phyloP scores from a whole-genome alignment of 2,329 filamentous ascomycete species.

The Aspergillus sp. region DNA sequence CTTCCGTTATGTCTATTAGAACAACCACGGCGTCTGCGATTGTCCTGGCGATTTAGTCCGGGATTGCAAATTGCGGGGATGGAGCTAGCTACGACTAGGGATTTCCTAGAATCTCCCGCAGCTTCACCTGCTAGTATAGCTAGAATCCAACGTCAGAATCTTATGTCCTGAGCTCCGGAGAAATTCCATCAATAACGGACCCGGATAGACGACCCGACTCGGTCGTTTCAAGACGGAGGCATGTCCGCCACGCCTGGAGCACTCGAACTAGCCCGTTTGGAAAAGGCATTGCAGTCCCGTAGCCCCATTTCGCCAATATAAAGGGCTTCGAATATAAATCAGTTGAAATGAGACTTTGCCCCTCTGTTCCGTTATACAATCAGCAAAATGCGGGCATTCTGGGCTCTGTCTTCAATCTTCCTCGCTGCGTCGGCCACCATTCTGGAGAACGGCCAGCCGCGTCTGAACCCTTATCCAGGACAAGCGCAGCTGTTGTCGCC shows the following conservation, averaged over 20 bases:
- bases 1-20: not conserved
- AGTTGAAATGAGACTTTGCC: not conserved
- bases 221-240: not conserved
- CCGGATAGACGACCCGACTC: too few species aligned
- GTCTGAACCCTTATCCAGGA: conserved; percentile 37
- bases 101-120: too few species aligned
- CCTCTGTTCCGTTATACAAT: not conserved
- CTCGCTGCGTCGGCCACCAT: conserved; percentile 32
- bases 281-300: not conserved
- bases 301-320: not conserved
- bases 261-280: not conserved
- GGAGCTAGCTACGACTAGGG: too few species aligned
- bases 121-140: too few species aligned
- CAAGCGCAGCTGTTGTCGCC: conserved; percentile 28
- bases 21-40: too few species aligned
- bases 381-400: conserved; percentile 10
- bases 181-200: too few species aligned
- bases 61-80: too few species aligned
- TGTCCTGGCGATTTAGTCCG: too few species aligned
- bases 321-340: not conserved
- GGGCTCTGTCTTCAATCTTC: not conserved
- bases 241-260: not conserved
- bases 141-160: too few species aligned
- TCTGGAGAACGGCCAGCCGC: conserved; percentile 42
- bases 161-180: too few species aligned